Conservation (phyloP, 768 basidiomycete species). For the Asterophora lycoperdoides region DNA sequence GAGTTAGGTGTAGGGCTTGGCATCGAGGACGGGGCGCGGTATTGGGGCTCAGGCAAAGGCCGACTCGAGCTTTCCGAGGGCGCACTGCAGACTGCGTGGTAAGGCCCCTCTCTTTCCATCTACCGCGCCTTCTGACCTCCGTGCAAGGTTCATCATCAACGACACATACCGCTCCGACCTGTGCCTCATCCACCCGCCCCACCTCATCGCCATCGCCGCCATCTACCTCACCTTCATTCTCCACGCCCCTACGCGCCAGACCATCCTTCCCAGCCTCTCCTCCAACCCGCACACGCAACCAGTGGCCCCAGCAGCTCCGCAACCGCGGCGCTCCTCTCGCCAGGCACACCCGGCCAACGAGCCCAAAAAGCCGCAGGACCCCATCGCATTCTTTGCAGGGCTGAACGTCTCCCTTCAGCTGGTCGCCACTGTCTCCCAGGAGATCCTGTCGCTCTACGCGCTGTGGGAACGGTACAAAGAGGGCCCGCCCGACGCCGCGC, state of each 20-base stretch:
- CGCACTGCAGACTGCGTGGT: slow-evolving; percentile 92
- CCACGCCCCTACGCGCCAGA: slow-evolving; percentile 52
- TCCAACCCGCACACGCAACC: slow-evolving; percentile 12
- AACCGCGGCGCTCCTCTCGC: slow-evolving; percentile 54
- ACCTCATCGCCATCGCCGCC: slow-evolving; percentile 88
- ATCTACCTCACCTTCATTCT: slow-evolving; percentile 85
- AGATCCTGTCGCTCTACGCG: slow-evolving; percentile 86
- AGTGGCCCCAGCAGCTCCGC: slow-evolving; percentile 23
- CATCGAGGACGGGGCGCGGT: slow-evolving; percentile 53
- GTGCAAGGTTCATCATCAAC: slow-evolving; percentile 86
- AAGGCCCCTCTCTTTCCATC: slow-evolving; percentile 19
- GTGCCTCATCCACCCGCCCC: slow-evolving; percentile 92
- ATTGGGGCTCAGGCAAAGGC: slow-evolving; percentile 80
- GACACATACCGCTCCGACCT: slow-evolving; percentile 93
- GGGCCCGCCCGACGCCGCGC: slow-evolving; percentile 38
- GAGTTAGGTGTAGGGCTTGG: slow-evolving; percentile 47
- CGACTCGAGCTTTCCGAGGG: slow-evolving; percentile 71
- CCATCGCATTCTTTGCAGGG: slow-evolving; percentile 77
- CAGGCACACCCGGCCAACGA: slow-evolving; percentile 28
- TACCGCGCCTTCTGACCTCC: neutral
- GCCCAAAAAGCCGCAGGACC: slow-evolving; percentile 53
- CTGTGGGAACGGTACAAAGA: slow-evolving; percentile 86
- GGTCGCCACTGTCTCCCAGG: slow-evolving; percentile 81
- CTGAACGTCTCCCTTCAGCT: slow-evolving; percentile 82
- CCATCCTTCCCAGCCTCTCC: slow-evolving; percentile 31